Conservation (phyloP, 1,139 yeast genomes). For the Candida frijolesensis region DNA sequence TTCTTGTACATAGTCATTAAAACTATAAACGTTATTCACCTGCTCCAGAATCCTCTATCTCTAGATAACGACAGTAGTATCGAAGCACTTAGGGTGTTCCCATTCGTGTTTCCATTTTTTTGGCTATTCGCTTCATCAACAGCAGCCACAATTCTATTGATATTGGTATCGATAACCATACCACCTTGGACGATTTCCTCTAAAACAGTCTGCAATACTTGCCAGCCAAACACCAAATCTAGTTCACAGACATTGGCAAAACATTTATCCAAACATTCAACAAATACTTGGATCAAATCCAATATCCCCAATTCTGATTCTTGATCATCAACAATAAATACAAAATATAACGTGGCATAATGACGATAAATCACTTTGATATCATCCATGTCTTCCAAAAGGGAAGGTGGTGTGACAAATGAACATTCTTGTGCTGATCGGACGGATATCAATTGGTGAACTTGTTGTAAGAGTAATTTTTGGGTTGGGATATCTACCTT, state of each 20-base stretch:
- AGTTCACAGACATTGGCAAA: constrained; percentile 93
- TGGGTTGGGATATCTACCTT: constrained; percentile 84
- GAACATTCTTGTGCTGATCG: constrained; percentile 77
- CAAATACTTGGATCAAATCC: constrained; percentile 95
- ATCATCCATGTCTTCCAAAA: constrained; percentile 71
- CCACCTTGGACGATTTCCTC: constrained; percentile 97
- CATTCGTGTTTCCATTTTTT: constrained; percentile 23
- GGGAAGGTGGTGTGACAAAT: constrained; percentile 77
- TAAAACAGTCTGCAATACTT: constrained; percentile 85
- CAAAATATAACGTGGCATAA: constrained; percentile 92
- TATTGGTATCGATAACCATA: constrained; percentile 96
- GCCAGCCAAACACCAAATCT: constrained; percentile 97
- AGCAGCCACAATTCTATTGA: constrained; percentile 78
- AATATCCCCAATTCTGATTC: constrained; percentile 93
- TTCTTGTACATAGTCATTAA: background rate
- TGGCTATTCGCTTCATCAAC: constrained; percentile 64
- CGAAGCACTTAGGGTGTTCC: constrained; percentile 23
- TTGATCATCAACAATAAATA: constrained; percentile 92
- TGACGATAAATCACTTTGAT: constrained; percentile 91
- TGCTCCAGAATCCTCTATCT: constrained; percentile 50
- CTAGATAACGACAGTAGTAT: constrained; percentile 48
- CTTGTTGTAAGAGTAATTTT: constrained; percentile 70
- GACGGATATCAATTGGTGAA: constrained; percentile 66
- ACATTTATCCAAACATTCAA: constrained; percentile 89
- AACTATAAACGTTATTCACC: constrained; percentile 10